A percentile compares a stretch with the other conserved stretches of the same genome.
Conservation (phyloP, 2,329 filamentous ascomycete genomes). For the Xylariaceae sp. region DNA sequence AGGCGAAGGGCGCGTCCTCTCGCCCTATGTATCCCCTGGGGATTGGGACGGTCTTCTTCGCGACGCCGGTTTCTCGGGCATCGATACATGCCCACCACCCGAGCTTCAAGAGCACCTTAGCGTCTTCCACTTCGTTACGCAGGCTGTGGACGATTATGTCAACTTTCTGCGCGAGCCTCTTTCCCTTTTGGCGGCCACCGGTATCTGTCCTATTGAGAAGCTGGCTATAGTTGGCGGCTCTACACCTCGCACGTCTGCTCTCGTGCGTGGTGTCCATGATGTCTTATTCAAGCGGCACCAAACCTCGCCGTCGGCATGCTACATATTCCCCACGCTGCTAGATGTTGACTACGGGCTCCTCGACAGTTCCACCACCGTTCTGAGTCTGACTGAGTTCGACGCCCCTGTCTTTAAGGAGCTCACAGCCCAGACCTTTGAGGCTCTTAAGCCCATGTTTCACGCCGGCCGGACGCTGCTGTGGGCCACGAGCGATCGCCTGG, state of each 20-base stretch:
- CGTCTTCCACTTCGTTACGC: constrained; percentile 3
- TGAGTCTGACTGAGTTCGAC: constrained; percentile 6
- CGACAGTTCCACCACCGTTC: neutral
- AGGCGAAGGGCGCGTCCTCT: constrained; percentile 25
- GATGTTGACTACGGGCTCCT: constrained; percentile 3
- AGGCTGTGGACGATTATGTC: constrained; percentile 6
- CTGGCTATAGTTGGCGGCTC: constrained; percentile 2
- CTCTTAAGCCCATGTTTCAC: constrained; percentile 1
- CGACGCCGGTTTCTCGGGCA: constrained; percentile 13
- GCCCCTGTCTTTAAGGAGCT: constrained; percentile 3
- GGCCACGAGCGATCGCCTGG: constrained; percentile 13
- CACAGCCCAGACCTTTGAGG: neutral
- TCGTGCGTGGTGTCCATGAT: neutral
- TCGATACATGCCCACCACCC: constrained; percentile 2
- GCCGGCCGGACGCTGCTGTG: constrained; percentile 12
- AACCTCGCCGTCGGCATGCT: neutral
- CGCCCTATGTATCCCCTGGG: constrained; percentile 15
- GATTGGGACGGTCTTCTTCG: constrained; percentile 13
- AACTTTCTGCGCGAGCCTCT: constrained; percentile 2
- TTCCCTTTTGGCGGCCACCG: neutral
- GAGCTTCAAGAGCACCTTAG: neutral
- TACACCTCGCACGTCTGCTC: neutral
- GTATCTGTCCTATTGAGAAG: neutral
- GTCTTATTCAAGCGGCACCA: neutral
- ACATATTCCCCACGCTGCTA: neutral